Conservation (phyloP, 805 yeast genomes). For the Candida pini region DNA sequence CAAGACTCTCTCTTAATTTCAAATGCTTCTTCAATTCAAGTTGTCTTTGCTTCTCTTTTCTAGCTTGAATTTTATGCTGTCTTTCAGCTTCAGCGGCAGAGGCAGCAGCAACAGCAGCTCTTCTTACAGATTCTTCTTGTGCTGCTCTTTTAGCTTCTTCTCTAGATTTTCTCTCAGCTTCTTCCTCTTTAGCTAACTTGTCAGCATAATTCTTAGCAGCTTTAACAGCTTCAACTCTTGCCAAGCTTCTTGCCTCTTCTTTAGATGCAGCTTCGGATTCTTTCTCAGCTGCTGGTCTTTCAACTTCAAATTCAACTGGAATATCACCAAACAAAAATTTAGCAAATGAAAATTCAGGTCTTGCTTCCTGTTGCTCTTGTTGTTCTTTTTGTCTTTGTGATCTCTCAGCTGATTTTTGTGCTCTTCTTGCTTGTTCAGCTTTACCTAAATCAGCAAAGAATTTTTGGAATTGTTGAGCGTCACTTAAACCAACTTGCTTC, state of each 20-base stretch:
- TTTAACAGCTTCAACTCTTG: not conserved
- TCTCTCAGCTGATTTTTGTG: not conserved
- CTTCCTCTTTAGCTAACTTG: slow-evolving; percentile 1
- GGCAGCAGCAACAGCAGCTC: slow-evolving; percentile 1
- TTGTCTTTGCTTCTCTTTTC: slow-evolving; percentile 4
- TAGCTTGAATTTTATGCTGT: not conserved
- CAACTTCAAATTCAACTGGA: not conserved
- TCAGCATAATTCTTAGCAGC: slow-evolving; percentile 1
- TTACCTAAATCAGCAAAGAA: not conserved
- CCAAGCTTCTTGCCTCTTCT: not conserved
- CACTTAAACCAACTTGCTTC: not conserved
- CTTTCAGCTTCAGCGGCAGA: not conserved
- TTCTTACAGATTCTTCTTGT: not conserved
- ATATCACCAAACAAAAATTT: slow-evolving; percentile 1
- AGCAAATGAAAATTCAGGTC: slow-evolving; percentile 2
- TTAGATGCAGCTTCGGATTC: not conserved
- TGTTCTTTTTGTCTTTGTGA: not conserved
- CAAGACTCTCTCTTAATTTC: not conserved
- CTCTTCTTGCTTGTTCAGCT: not conserved
- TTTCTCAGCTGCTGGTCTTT: not conserved
- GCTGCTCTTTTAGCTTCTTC: slow-evolving; percentile 1
- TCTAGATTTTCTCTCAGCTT: not conserved
- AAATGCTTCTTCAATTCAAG: slow-evolving; percentile 2
- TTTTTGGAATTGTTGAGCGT: slow-evolving; percentile 2
- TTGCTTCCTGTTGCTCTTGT: not conserved